Base-by-base conservation (phyloP, 768 basidiomycete species). In the Rhizopogon vesiculosus region DNA sequence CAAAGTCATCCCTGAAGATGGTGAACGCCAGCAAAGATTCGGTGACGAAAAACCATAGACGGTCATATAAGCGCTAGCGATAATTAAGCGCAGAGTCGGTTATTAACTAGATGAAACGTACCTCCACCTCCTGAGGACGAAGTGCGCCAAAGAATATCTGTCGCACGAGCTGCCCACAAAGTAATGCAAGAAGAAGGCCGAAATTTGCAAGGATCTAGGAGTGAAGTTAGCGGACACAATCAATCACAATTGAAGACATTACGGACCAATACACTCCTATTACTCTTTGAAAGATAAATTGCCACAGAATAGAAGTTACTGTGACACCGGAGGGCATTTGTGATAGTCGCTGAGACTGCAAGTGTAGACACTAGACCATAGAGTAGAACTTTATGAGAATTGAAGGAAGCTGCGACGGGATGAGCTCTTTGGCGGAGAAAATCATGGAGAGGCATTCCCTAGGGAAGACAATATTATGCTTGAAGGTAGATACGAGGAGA, bases 31-130 rank as follows among this genome's bases (percentile, higher is more conserved):
- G 76, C 38, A 99, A 77, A 7, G 93, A 95, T 69, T 99, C 97
- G 1, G 97, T 98, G 49, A 98, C 82, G 73, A 97, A 97, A 75
- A 95, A 94, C 96, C 97, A 98, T 31, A 93, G 82, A 60, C 92
- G 82, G 67, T 98, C 96, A 69, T 98, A 97, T 1, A 99, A 78
- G 29, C 95, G 88, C 96, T 99, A 66, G 16, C 33, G 29, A n/a
- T 15, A 16, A 25, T 38, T 49, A 3, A 49, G 48, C 22, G 9
- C 19, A 16, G 2, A 38, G 1, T 22, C 9, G 9, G 31, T 0
- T 3, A 10, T 22, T 22, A 10, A 38, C 5, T 38, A 1, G 10
- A 49, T 49, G 5, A 10, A 1, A 67, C 81, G 45, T 66, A 93
- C 96, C 84, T 99, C 96, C 43, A 98, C 79, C 73, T 99, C 96